Evolutionary conservation across 2,329 filamentous ascomycete genomes (phyloP).

Genomic region (Hymenoscyphus linearis): DNA sequence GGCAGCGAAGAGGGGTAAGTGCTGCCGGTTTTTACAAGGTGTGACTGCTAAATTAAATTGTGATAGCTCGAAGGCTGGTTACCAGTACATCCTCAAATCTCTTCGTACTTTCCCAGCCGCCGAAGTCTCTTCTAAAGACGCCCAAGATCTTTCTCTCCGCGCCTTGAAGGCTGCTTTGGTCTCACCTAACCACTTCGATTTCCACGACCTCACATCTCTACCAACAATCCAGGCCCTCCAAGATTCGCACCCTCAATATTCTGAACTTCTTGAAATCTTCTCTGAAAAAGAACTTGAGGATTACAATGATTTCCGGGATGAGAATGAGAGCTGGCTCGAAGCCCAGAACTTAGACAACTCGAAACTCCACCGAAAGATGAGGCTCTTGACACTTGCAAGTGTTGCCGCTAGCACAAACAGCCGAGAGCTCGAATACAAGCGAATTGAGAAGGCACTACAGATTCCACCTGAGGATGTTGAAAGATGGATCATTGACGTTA

Average conservation of each 20-base stretch:
- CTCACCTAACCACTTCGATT: conserved; percentile 63
- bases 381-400: conserved; percentile 86
- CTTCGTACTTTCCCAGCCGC: conserved; percentile 54
- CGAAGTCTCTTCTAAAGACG: conserved; percentile 53
- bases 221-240: conserved; percentile 81
- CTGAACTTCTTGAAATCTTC: conserved; percentile 92
- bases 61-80: conserved; percentile 29
- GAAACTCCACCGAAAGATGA: conserved; percentile 88
- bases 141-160: conserved; percentile 58
- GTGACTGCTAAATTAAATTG: background rate
- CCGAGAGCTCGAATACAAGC: conserved; percentile 81
- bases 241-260: conserved; percentile 78
- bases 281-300: conserved; percentile 90
- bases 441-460: conserved; percentile 79
- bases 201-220: conserved; percentile 64
- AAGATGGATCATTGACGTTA: conserved; percentile 98
- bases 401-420: conserved; percentile 78
- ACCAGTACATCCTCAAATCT: conserved; percentile 62
- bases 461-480: conserved; percentile 82
- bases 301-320: conserved; percentile 91
- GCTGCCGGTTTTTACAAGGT: background rate
- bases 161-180: conserved; percentile 63
- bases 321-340: conserved; percentile 81
- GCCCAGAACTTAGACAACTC: conserved; percentile 66
- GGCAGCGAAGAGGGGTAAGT: conserved; percentile 71